Percentiles rank a stretch among this genome's conserved stretches.
These are phyloP conservation scores for Mycosphaerella sp. DNA, from an alignment of 2,329 filamentous ascomycete genomes.

Conservation along the genomic window DNA sequence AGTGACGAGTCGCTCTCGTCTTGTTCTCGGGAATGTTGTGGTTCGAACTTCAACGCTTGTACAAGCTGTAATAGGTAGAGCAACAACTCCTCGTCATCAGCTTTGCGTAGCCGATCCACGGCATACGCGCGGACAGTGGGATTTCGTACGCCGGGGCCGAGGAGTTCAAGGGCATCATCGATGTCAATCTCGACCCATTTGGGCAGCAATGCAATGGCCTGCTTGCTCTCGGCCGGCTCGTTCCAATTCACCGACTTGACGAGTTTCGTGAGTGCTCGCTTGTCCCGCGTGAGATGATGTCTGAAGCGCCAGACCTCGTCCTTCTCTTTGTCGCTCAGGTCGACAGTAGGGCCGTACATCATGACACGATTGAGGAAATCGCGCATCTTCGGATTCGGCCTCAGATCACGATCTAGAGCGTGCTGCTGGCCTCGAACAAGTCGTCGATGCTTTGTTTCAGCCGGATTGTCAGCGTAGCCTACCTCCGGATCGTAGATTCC, in stretches of 20 bases:
- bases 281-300: conserved; percentile 88
- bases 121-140: conserved; percentile 84
- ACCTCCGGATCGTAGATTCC: conserved; percentile 91
- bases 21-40: conserved; percentile 38
- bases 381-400: conserved; percentile 90
- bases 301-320: conserved; percentile 97
- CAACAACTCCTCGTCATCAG: conserved; percentile 84
- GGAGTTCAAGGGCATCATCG: conserved; percentile 87
- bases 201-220: conserved; percentile 80
- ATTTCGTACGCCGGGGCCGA: conserved; percentile 89
- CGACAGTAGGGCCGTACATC: conserved; percentile 85
- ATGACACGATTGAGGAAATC: conserved; percentile 89
- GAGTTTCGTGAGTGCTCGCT: conserved; percentile 82
- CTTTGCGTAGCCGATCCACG: conserved; percentile 82
- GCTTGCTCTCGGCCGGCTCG: conserved; percentile 74
- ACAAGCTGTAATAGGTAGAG: conserved; percentile 91
- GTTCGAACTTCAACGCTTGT: conserved; percentile 91
- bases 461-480: conserved; percentile 82
- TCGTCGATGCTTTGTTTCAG: conserved; percentile 87
- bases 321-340: conserved; percentile 82
- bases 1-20: conserved; percentile 70
- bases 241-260: conserved; percentile 97
- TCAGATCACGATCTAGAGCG: conserved; percentile 86
- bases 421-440: conserved; percentile 88
- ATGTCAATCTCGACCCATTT: conserved; percentile 98